Conservation (phyloP, 2,329 filamentous ascomycete genomes). For the Phyllosticta paracitricarpa region DNA sequence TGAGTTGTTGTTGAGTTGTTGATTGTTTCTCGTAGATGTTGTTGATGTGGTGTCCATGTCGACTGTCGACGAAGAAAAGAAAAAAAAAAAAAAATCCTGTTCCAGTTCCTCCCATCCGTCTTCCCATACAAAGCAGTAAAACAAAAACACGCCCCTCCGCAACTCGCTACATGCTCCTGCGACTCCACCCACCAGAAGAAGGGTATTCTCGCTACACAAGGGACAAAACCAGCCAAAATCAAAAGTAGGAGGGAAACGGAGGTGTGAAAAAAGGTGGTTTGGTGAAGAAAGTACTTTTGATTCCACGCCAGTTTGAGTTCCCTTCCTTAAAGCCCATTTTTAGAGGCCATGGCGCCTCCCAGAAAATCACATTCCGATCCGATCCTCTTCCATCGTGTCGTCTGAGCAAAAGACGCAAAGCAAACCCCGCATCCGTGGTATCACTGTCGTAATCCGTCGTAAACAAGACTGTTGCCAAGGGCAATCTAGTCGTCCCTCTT, state of each 20-base stretch:
- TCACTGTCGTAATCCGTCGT: neutral
- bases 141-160: no score
- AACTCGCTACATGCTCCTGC: no score
- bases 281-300: neutral
- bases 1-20: no score
- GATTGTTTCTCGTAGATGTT: no score
- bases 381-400: neutral
- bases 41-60: no score
- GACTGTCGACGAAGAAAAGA: no score
- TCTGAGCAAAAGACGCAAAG: neutral
- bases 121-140: no score
- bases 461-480: neutral
- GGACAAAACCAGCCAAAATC: neutral
- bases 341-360: no score
- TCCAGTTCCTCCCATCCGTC: no score
- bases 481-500: constrained; percentile 52
- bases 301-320: neutral
- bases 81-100: no score
- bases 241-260: neutral
- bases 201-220: no score
- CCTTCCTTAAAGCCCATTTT: neutral
- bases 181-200: no score
- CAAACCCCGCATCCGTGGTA: neutral
- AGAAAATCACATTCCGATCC: neutral
- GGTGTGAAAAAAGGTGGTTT: neutral